Evolutionary conservation across 2,329 filamentous ascomycete species (phyloP).

Genomic region (Neonectria neomacrospora): DNA sequence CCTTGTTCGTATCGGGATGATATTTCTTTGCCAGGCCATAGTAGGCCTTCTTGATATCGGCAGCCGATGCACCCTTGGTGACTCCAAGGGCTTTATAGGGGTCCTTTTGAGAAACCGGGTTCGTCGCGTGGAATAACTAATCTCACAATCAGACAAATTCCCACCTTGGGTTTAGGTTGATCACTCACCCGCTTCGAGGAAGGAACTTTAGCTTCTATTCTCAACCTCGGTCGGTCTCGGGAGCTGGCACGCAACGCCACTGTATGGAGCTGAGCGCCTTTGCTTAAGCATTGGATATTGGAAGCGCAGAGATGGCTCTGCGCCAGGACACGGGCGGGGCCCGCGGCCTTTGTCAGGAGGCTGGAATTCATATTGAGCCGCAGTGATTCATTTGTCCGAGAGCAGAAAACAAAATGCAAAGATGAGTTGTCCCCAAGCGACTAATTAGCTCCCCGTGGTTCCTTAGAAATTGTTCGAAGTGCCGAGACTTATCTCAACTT

Average conservation of each 20-base stretch:
- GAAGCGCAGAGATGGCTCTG: slow-evolving; percentile 55
- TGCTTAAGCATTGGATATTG: slow-evolving; percentile 56
- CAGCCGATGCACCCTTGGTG: slow-evolving; percentile 78
- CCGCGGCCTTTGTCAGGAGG: slow-evolving; percentile 58
- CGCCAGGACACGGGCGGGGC: slow-evolving; percentile 59
- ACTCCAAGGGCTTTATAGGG: slow-evolving; percentile 92
- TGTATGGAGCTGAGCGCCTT: slow-evolving; percentile 51
- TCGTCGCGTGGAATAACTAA: slow-evolving; percentile 71
- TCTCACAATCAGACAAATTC: slow-evolving; percentile 31
- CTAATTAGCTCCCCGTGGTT: slow-evolving; percentile 25
- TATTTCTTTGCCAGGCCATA: slow-evolving; percentile 98
- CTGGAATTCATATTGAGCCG: slow-evolving; percentile 59
- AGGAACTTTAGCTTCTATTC: slow-evolving; percentile 30
- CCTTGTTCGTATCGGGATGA: slow-evolving; percentile 98
- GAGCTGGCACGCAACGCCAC: slow-evolving; percentile 38
- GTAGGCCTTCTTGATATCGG: slow-evolving; percentile 98
- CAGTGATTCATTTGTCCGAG: slow-evolving; percentile 45
- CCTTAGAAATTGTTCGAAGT: slow-evolving; percentile 40
- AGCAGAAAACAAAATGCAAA: slow-evolving; percentile 23
- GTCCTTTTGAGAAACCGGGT: slow-evolving; percentile 69
- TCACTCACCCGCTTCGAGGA: slow-evolving; percentile 46
- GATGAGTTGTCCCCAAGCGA: slow-evolving; percentile 29
- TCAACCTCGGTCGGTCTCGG: slow-evolving; percentile 34
- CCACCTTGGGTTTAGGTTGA: slow-evolving; percentile 4
- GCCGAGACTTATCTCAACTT: slow-evolving; percentile 46